Evolutionary conservation across 78 protist species (phyloP).

Genomic region (Chrysochromulina tobinii): DNA sequence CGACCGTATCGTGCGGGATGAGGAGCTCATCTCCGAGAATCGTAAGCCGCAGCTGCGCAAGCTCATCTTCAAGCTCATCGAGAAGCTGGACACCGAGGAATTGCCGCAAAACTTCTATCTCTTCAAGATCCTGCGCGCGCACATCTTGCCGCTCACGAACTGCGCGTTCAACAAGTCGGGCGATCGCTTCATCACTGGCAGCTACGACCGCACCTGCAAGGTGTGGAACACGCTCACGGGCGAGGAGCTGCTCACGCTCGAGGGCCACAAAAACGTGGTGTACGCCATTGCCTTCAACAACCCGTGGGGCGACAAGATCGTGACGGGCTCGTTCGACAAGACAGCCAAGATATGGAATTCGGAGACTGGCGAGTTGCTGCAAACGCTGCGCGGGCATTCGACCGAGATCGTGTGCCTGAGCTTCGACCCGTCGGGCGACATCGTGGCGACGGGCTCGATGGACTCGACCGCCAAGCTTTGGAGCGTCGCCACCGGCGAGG

Average conservation of each 20-base stretch:
- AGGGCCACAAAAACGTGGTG: constrained; percentile 82
- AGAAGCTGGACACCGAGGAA: constrained; percentile 20
- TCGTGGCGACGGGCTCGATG: constrained; percentile 74
- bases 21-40: constrained; percentile 52
- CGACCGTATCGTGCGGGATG: constrained; percentile 48
- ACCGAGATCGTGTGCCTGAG: constrained; percentile 63
- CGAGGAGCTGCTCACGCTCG: constrained; percentile 63
- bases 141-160: constrained; percentile 78
- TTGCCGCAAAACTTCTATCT: constrained; percentile 41
- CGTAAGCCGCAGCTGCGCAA: constrained; percentile 46
- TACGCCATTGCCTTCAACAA: constrained; percentile 79
- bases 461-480: constrained; percentile 74
- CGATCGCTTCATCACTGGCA: constrained; percentile 68
- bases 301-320: constrained; percentile 60
- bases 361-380: constrained; percentile 49
- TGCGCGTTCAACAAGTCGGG: constrained; percentile 70
- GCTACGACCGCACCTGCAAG: constrained; percentile 76
- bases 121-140: constrained; percentile 67
- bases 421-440: constrained; percentile 57
- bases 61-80: constrained; percentile 42
- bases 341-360: constrained; percentile 73
- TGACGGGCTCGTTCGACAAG: constrained; percentile 78
- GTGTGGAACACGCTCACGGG: constrained; percentile 75
- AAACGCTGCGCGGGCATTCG: constrained; percentile 72
- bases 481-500: constrained; percentile 58